Evolutionary conservation across 2,329 filamentous ascomycete genomes (phyloP), one percentile per base, ranked within the genome.

Genomic region (Parastagonospora avenae): DNA sequence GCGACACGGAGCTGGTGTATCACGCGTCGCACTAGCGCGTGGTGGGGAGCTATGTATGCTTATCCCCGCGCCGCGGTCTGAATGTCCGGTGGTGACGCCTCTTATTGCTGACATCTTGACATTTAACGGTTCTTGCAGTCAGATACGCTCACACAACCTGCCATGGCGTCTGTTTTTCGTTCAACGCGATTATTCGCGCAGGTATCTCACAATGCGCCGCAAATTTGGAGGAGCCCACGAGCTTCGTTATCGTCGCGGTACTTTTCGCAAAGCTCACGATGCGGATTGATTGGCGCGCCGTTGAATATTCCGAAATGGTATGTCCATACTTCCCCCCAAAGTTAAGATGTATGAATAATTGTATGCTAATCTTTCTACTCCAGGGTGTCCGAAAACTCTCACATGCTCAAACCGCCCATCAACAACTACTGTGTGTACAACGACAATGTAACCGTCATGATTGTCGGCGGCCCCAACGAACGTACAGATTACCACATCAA

Each of bases 401-500:
- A 97, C 72, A 87, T 97, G 55, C 85, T 97, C 50, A 86, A 96
- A 74, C 94, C 94, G 0, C 94, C 94, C 1, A 87, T 97, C 69
- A 97, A 97, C 79, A 97, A 97, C 79, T 95, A 94, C 80, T 97
- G 92, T 78, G 91, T 97, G 67, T 96, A 96, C 79, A 89, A 96
- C 72, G 84, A 89, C 48, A 84, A 85, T 67, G 84, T 93, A 52
- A 92, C 88, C 36, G 89, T 94, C 70, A 94, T 94, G 90, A 92
- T 96, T 65, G 92, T 99, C 56, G 94, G 94, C 71, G 94, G 94
- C 10, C 94, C 94, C 67, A 97, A 97, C 75, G 91, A 91, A 54
- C 87, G 94, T 59, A 97, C 92, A 48, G 94, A 97, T 81, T 99
- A 97, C 81, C 94, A 97, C 82, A 93, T 97, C 83, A 97, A 97